Percentiles rank a stretch among this genome's conserved stretches.
Evolutionary conservation across 129 eudicot species (phyloP).

Genomic region (Tagetes erecta): DNA sequence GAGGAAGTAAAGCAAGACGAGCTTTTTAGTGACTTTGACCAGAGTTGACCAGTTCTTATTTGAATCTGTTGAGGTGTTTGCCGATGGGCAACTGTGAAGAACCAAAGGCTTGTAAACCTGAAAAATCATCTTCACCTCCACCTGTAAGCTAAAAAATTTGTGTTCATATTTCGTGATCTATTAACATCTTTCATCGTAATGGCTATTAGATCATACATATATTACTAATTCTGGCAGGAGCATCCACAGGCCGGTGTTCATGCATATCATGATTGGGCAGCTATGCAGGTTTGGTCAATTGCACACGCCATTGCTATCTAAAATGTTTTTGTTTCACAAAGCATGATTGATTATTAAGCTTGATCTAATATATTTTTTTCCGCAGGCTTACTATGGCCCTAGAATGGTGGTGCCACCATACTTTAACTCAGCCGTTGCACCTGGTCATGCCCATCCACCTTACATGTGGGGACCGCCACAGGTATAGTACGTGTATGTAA

Average conservation of each 20-base stretch:
- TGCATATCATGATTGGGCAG: conserved; percentile 92
- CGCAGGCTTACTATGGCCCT: conserved; percentile 93
- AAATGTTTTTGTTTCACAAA: conserved; percentile 10
- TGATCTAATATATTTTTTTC: background rate
- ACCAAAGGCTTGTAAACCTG: conserved; percentile 49
- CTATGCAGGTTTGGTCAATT: conserved; percentile 72
- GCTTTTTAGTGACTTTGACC: conserved; percentile 19
- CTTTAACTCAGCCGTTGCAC: conserved; percentile 67
- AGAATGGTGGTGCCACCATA: conserved; percentile 84
- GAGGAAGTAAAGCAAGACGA: conserved; percentile 27
- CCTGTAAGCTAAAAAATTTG: conserved; percentile 39
- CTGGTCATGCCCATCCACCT: conserved; percentile 84
- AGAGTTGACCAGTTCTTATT: conserved; percentile 7
- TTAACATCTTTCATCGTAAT: background rate
- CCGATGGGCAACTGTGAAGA: conserved; percentile 67
- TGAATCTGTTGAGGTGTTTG: conserved; percentile 26
- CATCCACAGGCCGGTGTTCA: conserved; percentile 73
- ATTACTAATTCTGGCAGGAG: conserved; percentile 23
- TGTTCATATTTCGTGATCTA: background rate
- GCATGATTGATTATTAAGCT: background rate
- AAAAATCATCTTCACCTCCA: conserved; percentile 58
- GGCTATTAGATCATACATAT: too few species aligned
- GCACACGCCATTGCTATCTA: background rate
- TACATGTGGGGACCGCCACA: conserved; percentile 99
- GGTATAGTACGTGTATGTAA: conserved; percentile 40